A percentile compares a stretch with the other conserved stretches of the same genome.
These are phyloP conservation scores for Moringa oleifera DNA, from an alignment of 345 rosid genomes.

Conservation along the genomic window DNA sequence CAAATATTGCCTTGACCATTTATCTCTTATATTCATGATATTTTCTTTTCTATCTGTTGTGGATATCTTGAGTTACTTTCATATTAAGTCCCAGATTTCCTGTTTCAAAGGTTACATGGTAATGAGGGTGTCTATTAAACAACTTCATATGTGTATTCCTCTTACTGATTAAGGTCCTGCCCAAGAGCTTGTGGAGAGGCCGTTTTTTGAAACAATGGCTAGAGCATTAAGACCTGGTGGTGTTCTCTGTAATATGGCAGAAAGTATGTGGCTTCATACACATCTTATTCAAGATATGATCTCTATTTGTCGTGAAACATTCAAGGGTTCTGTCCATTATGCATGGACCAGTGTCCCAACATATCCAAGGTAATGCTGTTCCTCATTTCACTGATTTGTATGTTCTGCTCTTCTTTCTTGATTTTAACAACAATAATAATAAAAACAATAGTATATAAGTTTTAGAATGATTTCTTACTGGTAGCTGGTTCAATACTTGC, in stretches of 20 bases:
- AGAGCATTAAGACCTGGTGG: conserved; percentile 89
- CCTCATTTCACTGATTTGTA: not conserved
- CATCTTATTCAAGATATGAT: conserved; percentile 90
- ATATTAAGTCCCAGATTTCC: not conserved
- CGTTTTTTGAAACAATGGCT: conserved; percentile 78
- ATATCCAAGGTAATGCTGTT: conserved; percentile 67
- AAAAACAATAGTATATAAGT: not conserved
- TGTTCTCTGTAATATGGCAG: conserved; percentile 93
- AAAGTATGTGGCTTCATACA: conserved; percentile 98
- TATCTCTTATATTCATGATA: no score
- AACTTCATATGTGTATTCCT: not conserved
- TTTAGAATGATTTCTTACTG: no score
- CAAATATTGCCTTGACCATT: no score
- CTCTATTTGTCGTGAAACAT: conserved; percentile 60
- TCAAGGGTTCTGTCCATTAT: conserved; percentile 80
- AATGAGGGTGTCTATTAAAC: not conserved
- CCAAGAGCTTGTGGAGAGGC: conserved; percentile 88
- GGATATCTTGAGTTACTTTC: no score
- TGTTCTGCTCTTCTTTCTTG: not conserved
- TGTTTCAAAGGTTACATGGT: not conserved
- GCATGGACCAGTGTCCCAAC: conserved; percentile 98
- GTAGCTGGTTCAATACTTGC: not conserved
- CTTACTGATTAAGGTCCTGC: conserved; percentile 70
- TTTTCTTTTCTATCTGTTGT: no score
- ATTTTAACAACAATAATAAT: no score